Percentiles rank a stretch among this genome's conserved stretches.
phyloP scores from a whole-genome alignment of 257 asterid genomes.

The Perilla frutescens region DNA sequence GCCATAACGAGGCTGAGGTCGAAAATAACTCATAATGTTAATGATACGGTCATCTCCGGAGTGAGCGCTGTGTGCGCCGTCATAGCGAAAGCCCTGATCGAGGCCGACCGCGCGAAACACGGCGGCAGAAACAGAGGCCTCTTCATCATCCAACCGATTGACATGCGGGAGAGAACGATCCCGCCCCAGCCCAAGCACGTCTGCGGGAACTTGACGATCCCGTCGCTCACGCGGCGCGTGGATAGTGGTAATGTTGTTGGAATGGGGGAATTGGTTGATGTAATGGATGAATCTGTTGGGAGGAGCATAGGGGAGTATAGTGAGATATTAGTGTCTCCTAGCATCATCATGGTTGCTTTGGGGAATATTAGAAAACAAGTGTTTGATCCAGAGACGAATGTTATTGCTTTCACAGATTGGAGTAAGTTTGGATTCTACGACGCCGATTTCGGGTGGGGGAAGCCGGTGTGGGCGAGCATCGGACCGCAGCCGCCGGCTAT shows the following conservation, averaged over 20 bases:
- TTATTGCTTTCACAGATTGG: neutral
- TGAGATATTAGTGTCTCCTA: neutral
- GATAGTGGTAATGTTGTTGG: neutral
- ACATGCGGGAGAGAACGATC: neutral
- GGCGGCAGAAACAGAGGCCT: neutral
- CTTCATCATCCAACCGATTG: neutral
- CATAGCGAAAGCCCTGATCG: neutral
- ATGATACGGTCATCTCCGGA: neutral
- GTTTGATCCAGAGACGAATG: neutral
- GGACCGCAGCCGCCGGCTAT: neutral
- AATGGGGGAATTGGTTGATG: neutral
- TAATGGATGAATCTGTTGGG: neutral
- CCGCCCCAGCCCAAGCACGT: neutral
- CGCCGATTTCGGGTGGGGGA: neutral
- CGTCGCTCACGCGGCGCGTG: too few relatives aligned
- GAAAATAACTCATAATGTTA: neutral
- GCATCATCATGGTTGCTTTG: neutral
- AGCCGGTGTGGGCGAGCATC: neutral
- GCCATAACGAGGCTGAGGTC: conserved; percentile 17
- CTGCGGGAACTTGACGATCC: neutral
- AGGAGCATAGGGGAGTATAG: neutral
- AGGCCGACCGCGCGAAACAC: neutral
- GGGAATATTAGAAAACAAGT: neutral
- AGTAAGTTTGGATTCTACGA: neutral
- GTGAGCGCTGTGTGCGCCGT: neutral